Evolutionary conservation across 176 grass and related monocot genomes (phyloP), one percentile per base, ranked within the genome.

Genomic region (Oryza punctata): DNA sequence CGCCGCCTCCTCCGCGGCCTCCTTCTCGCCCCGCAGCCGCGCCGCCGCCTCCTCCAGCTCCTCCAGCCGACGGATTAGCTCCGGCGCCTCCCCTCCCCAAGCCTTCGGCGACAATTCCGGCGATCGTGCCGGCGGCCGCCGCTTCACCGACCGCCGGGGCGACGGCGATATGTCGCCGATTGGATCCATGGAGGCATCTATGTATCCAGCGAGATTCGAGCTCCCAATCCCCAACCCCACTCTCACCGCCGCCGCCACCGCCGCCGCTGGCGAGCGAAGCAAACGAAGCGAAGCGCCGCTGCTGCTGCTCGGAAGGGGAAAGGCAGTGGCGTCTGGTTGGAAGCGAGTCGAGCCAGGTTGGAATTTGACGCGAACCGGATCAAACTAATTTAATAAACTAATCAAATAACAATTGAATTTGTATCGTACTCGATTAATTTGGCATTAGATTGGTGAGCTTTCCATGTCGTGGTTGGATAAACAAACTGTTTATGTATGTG

Each of bases 101-200:
- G 80, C 80, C 76, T 79, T 70, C 50, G 80, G 89, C 69, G 84
- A 90, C 18, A 79, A 75, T 30, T 90, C 89, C 47, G 89, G 80
- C 12, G 85, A 90, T 18, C 76, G 64, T 32, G 69, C 75, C 0
- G 73, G 79, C 38, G 77, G 91, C 0, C 81, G 67, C 25, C 86
- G 60, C 63, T 90, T 90, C 80, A 87, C 75, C 75, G 79, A 84
- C 64, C 84, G 80, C 63, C 89, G 84, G 69, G 69, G 32, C 75
- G 69, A 41, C 76, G 80, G 66, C 52, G 73, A 78, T 2, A 75
- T 5, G 49, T 80, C 84, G 23, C 37, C 47, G 77, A 26, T 8
- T 43, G 40, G 77, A 88, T 85, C 90, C 86, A 88, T 88, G 72
- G 78, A 84, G 66, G 73, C 90, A 87, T 91, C 69, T 91, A 84